Percentiles rank a stretch among this genome's conserved stretches.
Conservation (phyloP, 2,329 filamentous ascomycete species). For the Nigrospora osmanthi region DNA sequence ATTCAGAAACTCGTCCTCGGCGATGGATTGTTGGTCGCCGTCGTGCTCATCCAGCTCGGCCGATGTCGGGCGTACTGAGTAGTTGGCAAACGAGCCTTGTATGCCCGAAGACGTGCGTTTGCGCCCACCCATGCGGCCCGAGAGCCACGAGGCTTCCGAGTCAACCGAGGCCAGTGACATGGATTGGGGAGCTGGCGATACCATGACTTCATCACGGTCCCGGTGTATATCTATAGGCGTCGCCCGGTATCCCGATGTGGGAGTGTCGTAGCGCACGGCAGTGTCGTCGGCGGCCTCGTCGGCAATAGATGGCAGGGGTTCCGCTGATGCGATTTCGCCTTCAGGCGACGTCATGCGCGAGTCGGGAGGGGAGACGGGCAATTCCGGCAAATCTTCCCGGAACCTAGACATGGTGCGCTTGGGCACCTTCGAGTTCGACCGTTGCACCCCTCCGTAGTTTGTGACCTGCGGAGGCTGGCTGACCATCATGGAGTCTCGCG, state of each 20-base stretch:
- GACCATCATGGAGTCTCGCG: slow-evolving; percentile 69
- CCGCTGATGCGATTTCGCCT: slow-evolving; percentile 31
- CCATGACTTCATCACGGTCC: slow-evolving; percentile 31
- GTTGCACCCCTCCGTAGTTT: slow-evolving; percentile 21
- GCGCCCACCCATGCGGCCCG: slow-evolving; percentile 45
- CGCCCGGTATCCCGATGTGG: slow-evolving; percentile 35
- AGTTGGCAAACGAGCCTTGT: slow-evolving; percentile 26
- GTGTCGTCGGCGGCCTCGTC: slow-evolving; percentile 15
- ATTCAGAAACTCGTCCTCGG: slow-evolving; percentile 69
- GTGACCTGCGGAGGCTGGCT: slow-evolving; percentile 29
- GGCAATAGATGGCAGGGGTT: slow-evolving; percentile 24
- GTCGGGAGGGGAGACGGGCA: slow-evolving; percentile 76
- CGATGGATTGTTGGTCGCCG: slow-evolving; percentile 54
- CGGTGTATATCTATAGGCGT: slow-evolving; percentile 37
- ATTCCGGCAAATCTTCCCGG: slow-evolving; percentile 82
- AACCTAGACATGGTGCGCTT: slow-evolving; percentile 86
- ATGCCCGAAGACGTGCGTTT: slow-evolving; percentile 39
- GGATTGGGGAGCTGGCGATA: slow-evolving; percentile 57
- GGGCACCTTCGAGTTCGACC: slow-evolving; percentile 41
- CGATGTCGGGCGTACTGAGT: slow-evolving; percentile 37
- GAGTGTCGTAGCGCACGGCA: slow-evolving; percentile 35
- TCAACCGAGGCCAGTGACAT: slow-evolving; percentile 91
- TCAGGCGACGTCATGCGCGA: slow-evolving; percentile 76
- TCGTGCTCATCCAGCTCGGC: slow-evolving; percentile 35
- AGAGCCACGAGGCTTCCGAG: slow-evolving; percentile 93